These are phyloP conservation scores for Rhynchospora pubera DNA, from an alignment of 176 grass and related monocot species.

Conservation along the genomic window DNA sequence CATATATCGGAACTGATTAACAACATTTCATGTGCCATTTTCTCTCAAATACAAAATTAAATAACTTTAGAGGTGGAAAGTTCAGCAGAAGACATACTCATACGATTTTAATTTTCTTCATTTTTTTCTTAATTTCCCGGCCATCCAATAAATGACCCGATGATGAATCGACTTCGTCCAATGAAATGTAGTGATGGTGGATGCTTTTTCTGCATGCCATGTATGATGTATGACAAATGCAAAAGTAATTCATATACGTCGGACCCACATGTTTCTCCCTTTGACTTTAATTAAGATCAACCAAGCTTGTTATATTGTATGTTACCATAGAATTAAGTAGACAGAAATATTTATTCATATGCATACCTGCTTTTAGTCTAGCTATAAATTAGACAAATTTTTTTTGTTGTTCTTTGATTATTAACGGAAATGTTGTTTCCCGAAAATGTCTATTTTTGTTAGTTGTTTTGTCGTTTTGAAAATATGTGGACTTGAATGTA, in stretches of 20 bases:
- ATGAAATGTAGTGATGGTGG: conserved; percentile 6
- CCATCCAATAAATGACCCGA: not conserved
- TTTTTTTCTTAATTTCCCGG: not conserved
- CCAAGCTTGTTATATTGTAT: not conserved
- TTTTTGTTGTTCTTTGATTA: not conserved
- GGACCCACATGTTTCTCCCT: not conserved
- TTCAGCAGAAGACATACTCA: not conserved
- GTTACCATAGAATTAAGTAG: too few relatives aligned
- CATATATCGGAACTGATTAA: too few relatives aligned
- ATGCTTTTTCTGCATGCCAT: conserved; percentile 2
- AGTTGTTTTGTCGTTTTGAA: not conserved
- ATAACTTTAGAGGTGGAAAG: not conserved
- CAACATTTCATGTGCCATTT: not conserved
- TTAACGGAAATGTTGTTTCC: not conserved
- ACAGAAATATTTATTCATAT: too few relatives aligned
- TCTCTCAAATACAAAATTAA: not conserved
- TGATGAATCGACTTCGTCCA: conserved; percentile 1
- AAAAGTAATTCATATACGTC: not conserved
- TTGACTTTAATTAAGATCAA: not conserved
- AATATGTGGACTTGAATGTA: not conserved
- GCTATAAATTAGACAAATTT: not conserved
- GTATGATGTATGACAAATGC: conserved; percentile 1
- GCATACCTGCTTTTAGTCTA: not conserved
- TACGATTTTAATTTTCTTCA: not conserved
- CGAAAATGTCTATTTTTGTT: not conserved